Evolutionary conservation across 2,329 filamentous ascomycete genomes (phyloP).

Genomic region (Aspergillus chevalieri): DNA sequence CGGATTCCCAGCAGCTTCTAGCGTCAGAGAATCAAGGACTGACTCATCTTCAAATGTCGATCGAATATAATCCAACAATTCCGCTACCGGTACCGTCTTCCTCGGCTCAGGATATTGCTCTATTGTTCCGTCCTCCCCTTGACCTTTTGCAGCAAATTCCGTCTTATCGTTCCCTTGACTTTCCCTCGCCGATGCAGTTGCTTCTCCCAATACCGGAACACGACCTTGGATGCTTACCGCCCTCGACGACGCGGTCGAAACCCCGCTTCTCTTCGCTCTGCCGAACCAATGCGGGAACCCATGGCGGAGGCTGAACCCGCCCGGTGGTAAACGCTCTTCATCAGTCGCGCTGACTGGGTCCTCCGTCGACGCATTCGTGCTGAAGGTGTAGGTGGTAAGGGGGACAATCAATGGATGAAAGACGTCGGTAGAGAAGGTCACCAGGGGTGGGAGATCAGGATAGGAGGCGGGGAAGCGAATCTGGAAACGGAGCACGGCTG

Average conservation of each 20-base stretch:
- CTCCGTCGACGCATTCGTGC: conserved; percentile 66
- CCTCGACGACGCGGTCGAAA: conserved; percentile 32
- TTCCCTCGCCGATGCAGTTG: background rate
- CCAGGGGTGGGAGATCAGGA: conserved; percentile 69
- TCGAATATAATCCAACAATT: conserved; percentile 73
- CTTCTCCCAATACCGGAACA: conserved; percentile 1
- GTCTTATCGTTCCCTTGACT: conserved; percentile 1
- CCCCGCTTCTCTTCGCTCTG: conserved; percentile 44
- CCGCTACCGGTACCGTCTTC: conserved; percentile 52
- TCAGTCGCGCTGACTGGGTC: conserved; percentile 79
- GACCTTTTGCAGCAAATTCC: conserved; percentile 3
- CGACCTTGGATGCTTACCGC: conserved; percentile 40
- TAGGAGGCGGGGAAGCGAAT: conserved; percentile 80
- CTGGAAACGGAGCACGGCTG: conserved; percentile 81
- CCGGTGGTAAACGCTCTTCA: conserved; percentile 75
- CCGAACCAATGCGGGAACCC: conserved; percentile 89
- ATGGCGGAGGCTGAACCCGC: conserved; percentile 82
- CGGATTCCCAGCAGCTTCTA: conserved; percentile 79
- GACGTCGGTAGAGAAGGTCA: conserved; percentile 86
- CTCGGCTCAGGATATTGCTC: conserved; percentile 19
- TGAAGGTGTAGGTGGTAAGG: conserved; percentile 89
- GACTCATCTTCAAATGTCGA: conserved; percentile 72
- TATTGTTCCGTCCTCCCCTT: conserved; percentile 1
- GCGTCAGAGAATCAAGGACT: conserved; percentile 70
- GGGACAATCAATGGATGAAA: conserved; percentile 93